These are phyloP conservation scores for Neobulgaria alba DNA, from an alignment of 2,329 filamentous ascomycete genomes.

Conservation along the genomic window DNA sequence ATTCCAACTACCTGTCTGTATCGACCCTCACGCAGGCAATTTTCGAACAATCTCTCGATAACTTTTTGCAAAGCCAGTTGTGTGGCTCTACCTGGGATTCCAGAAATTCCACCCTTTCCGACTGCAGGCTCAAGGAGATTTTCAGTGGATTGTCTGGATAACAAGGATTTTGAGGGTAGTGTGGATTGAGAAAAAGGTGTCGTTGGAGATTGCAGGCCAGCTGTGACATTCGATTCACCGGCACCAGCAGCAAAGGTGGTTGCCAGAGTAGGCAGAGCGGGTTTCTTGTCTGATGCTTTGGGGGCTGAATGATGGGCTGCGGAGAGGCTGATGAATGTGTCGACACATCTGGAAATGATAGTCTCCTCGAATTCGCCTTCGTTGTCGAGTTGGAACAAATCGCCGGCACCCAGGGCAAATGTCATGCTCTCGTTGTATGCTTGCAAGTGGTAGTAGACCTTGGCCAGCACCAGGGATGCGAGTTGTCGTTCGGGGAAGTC, in stretches of 20 bases:
- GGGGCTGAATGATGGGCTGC: slow-evolving; percentile 40
- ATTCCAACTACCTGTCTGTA: slow-evolving; percentile 97
- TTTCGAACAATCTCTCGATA: slow-evolving; percentile 85
- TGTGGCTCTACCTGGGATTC: slow-evolving; percentile 54
- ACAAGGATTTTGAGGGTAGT: slow-evolving; percentile 84
- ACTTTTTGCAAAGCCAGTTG: slow-evolving; percentile 74
- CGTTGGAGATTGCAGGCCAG: slow-evolving; percentile 70
- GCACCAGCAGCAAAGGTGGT: slow-evolving; percentile 66
- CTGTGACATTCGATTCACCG: slow-evolving; percentile 52
- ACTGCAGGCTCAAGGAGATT: slow-evolving; percentile 45
- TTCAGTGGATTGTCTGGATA: slow-evolving; percentile 70
- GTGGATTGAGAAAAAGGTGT: slow-evolving; percentile 94
- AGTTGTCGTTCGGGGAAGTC: slow-evolving; percentile 88
- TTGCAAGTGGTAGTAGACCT: slow-evolving; percentile 98
- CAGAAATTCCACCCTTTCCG: slow-evolving; percentile 27
- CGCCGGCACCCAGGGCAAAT: slow-evolving; percentile 88
- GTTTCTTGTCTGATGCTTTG: slow-evolving; percentile 41
- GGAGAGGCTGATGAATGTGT: slow-evolving; percentile 87
- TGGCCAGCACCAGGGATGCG: slow-evolving; percentile 87
- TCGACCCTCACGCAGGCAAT: slow-evolving; percentile 74
- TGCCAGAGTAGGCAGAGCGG: slow-evolving; percentile 47
- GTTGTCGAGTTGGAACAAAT: slow-evolving; percentile 86
- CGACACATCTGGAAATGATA: slow-evolving; percentile 96
- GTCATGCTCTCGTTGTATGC: slow-evolving; percentile 99
- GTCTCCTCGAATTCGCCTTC: slow-evolving; percentile 97